These are phyloP conservation scores for Diplodia scrobiculata DNA, from an alignment of 2,329 filamentous ascomycete genomes.

Conservation along the genomic window DNA sequence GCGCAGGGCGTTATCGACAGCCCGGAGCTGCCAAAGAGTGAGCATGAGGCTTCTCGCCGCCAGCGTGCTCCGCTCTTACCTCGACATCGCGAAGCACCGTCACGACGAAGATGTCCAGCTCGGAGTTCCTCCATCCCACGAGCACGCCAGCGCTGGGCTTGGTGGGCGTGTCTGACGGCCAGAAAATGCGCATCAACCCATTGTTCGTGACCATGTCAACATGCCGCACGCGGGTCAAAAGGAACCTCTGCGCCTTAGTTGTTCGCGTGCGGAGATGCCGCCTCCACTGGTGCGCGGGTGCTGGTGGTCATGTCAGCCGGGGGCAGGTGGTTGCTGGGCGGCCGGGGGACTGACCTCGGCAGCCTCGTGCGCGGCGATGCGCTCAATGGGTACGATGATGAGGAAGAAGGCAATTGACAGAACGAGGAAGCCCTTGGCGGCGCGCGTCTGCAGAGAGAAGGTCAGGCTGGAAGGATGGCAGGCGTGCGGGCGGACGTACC, in stretches of 20 bases:
- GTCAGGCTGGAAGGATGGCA: background rate
- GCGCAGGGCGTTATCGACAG: conserved; percentile 84
- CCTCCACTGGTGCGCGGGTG: conserved; percentile 77
- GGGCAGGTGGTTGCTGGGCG: background rate
- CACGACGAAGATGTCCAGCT: conserved; percentile 85
- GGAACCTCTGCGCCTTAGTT: conserved; percentile 88
- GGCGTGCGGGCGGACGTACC: conserved; percentile 57
- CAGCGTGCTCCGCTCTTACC: conserved; percentile 55
- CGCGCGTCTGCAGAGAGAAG: conserved; percentile 65
- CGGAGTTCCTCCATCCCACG: conserved; percentile 94
- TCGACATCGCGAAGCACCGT: conserved; percentile 88
- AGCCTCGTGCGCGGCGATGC: conserved; percentile 78
- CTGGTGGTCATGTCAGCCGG: conserved; percentile 50
- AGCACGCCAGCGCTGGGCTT: conserved; percentile 78
- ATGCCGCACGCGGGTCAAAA: conserved; percentile 67
- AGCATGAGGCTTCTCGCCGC: background rate
- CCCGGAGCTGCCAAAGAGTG: conserved; percentile 59
- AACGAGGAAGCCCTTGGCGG: conserved; percentile 79
- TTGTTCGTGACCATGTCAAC: conserved; percentile 67
- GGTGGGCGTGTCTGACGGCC: conserved; percentile 83
- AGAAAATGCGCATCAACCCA: conserved; percentile 97
- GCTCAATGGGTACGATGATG: conserved; percentile 79
- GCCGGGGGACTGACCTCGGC: conserved; percentile 65
- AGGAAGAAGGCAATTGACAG: conserved; percentile 83
- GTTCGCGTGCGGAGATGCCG: conserved; percentile 91